These are phyloP conservation scores for Suillus variegatus DNA, from an alignment of 768 basidiomycete genomes.

Conservation along the genomic window DNA sequence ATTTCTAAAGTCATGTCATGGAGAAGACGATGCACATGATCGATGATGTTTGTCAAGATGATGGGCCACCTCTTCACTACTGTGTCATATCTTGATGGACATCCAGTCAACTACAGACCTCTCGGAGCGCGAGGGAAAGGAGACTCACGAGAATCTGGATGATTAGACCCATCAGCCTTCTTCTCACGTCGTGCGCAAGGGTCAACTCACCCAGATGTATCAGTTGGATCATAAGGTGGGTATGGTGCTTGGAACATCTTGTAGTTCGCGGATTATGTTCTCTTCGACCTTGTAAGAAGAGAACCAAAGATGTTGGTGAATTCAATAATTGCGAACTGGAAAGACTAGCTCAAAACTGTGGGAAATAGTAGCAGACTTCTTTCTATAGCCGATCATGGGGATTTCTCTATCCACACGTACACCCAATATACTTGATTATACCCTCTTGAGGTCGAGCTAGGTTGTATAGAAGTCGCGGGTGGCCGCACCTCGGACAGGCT, in stretches of 20 bases:
- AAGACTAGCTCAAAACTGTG: background rate
- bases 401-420: background rate
- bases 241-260: constrained; percentile 53
- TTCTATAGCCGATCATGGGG: background rate
- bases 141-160: constrained; percentile 63
- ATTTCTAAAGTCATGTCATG: constrained; percentile 56
- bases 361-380: background rate
- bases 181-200: background rate
- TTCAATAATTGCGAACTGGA: background rate
- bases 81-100: constrained; percentile 63
- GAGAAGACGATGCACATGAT: constrained; percentile 69
- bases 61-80: constrained; percentile 80
- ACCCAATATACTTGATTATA: background rate
- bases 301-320: background rate
- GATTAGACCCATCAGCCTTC: constrained; percentile 7
- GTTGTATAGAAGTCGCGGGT: background rate
- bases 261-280: background rate
- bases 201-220: constrained; percentile 56
- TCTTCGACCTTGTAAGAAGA: background rate
- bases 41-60: constrained; percentile 81
- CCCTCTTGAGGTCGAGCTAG: background rate
- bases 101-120: background rate
- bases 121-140: background rate
- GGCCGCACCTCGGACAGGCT: background rate
- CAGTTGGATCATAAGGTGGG: constrained; percentile 74